Evolutionary conservation across 176 grass and related monocot species (phyloP).

Genomic region (Aegilops bicornis): DNA sequence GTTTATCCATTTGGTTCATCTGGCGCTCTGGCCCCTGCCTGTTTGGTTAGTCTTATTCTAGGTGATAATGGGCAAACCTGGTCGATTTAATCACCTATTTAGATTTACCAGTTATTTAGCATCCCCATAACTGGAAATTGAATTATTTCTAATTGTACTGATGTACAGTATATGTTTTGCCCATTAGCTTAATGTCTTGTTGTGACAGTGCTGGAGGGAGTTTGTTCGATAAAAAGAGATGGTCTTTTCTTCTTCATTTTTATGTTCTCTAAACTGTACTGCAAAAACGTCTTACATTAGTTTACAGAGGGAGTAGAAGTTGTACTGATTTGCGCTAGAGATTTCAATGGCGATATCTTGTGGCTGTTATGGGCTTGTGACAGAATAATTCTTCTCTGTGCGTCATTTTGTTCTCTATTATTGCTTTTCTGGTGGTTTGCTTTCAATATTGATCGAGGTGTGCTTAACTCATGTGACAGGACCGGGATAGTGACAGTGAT

Average conservation of each 20-base stretch:
- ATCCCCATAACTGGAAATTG: not conserved
- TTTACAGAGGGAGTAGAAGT: not conserved
- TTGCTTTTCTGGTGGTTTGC: not conserved
- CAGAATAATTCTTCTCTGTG: not conserved
- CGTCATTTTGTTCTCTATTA: not conserved
- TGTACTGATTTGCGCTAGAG: not conserved
- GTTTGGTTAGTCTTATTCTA: not conserved
- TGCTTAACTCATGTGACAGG: constrained; percentile 34
- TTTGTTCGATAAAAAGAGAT: not conserved
- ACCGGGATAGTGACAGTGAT: constrained; percentile 41
- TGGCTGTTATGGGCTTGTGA: not conserved
- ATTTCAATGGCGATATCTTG: not conserved
- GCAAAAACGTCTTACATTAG: too few relatives aligned
- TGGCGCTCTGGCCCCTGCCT: too few relatives aligned
- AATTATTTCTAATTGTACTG: not conserved
- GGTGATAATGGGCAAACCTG: not conserved
- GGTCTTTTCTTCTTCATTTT: not conserved
- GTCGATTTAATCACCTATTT: not conserved
- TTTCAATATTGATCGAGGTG: not conserved
- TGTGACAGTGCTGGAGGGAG: not conserved
- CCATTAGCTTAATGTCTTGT: not conserved
- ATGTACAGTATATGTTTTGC: not conserved
- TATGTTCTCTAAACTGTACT: not conserved
- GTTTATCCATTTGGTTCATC: not conserved
- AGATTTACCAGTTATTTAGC: not conserved